phyloP scores from a whole-genome alignment of 2,329 filamentous ascomycete species.

The Sporothrix variecibatus region DNA sequence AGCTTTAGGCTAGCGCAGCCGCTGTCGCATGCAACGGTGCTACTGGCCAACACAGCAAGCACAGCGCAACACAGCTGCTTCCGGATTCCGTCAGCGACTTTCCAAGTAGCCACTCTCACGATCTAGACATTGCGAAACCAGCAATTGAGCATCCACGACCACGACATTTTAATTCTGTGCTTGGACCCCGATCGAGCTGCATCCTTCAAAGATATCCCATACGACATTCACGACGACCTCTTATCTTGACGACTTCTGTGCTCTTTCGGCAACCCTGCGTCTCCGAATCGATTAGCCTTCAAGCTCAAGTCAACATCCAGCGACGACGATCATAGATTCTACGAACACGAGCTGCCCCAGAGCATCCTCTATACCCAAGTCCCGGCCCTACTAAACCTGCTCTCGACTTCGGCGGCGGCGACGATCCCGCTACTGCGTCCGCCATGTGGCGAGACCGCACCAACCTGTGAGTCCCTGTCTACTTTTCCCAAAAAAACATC shows the following conservation, averaged over 20 bases:
- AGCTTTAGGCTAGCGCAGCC: slow-evolving; percentile 10
- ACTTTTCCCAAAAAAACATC: neutral
- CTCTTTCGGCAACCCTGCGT: neutral
- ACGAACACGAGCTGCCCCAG: neutral
- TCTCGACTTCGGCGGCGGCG: slow-evolving; percentile 28
- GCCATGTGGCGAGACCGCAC: slow-evolving; percentile 99
- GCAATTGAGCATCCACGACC: neutral
- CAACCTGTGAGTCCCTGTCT: slow-evolving; percentile 71
- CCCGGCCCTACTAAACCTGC: slow-evolving; percentile 24
- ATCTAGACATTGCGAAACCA: neutral
- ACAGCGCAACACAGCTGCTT: slow-evolving; percentile 2
- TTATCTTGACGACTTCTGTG: neutral
- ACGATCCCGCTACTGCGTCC: slow-evolving; percentile 48
- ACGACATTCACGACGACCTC: too few species aligned
- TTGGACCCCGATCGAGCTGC: neutral
- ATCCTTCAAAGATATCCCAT: neutral
- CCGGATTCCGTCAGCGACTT: slow-evolving; percentile 25
- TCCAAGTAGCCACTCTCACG: neutral
- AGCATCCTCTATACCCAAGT: neutral
- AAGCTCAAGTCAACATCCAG: neutral
- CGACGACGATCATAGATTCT: neutral
- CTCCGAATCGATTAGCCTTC: neutral
- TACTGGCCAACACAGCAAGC: slow-evolving; percentile 10
- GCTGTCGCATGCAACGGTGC: slow-evolving; percentile 7
- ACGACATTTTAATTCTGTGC: neutral